Percentiles rank a stretch among this genome's conserved stretches.
Evolutionary conservation across 805 yeast genomes (phyloP).

Genomic region (Brettanomyces bruxellensis): DNA sequence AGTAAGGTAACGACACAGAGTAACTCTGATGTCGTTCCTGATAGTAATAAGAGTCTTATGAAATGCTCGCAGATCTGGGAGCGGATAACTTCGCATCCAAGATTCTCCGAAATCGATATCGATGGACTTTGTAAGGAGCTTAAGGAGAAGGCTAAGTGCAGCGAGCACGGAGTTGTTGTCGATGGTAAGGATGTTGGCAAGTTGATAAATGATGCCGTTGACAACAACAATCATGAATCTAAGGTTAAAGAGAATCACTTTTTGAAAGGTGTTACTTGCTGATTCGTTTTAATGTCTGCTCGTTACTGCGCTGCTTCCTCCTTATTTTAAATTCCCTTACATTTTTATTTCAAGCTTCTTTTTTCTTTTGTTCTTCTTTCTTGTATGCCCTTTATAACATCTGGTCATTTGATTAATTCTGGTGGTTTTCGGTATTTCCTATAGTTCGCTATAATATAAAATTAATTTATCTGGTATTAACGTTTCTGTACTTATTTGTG

Average conservation of each 20-base stretch:
- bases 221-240: neutral
- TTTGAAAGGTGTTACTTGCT: conserved; percentile 5
- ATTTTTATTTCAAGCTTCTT: too few relatives aligned
- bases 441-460: too few relatives aligned
- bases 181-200: conserved; percentile 70
- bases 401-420: too few relatives aligned
- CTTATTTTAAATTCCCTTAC: too few relatives aligned
- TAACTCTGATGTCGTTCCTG: conserved; percentile 40
- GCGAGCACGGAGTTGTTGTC: conserved; percentile 86
- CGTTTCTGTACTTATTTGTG: too few relatives aligned
- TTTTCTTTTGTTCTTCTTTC: too few relatives aligned
- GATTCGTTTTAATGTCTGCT: too few relatives aligned
- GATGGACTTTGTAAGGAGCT: conserved; percentile 89
- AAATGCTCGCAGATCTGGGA: conserved; percentile 96
- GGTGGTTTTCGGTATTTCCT: too few relatives aligned
- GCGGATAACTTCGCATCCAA: conserved; percentile 87
- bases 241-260: conserved; percentile 3
- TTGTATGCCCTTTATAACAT: too few relatives aligned
- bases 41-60: conserved; percentile 49
- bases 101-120: conserved; percentile 86
- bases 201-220: conserved; percentile 27
- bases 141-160: conserved; percentile 88
- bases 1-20: neutral
- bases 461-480: too few relatives aligned
- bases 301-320: too few relatives aligned